Conservation (phyloP, 768 basidiomycete species). For the Epithele typhae region DNA sequence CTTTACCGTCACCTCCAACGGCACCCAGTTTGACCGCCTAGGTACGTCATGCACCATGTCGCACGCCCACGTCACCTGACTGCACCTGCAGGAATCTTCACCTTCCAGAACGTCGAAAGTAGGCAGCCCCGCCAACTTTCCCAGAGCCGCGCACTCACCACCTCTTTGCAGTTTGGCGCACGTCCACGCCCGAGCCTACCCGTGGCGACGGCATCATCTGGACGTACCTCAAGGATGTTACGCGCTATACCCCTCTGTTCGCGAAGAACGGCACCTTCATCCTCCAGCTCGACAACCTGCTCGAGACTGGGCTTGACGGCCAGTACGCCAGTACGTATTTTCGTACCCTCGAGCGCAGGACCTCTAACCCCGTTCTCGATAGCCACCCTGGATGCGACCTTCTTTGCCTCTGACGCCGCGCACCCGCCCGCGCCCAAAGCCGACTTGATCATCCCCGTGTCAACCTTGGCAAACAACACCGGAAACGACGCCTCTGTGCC, state of each 20-base stretch:
- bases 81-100: slow-evolving; percentile 47
- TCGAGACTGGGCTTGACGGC: slow-evolving; percentile 54
- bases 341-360: slow-evolving; percentile 11
- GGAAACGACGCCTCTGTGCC: slow-evolving; percentile 77
- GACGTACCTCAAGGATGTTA: slow-evolving; percentile 75
- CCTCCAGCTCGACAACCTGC: slow-evolving; percentile 67
- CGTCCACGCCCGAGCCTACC: slow-evolving; percentile 76
- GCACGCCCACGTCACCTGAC: background rate
- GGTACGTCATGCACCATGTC: slow-evolving; percentile 3
- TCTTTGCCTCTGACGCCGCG: slow-evolving; percentile 54
- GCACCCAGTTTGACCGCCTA: slow-evolving; percentile 68
- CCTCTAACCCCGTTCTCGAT: background rate
- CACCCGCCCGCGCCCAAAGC: slow-evolving; percentile 58
- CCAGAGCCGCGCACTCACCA: background rate
- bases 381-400: slow-evolving; percentile 72
- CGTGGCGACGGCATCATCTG: slow-evolving; percentile 66
- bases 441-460: slow-evolving; percentile 65
- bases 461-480: slow-evolving; percentile 56
- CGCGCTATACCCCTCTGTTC: slow-evolving; percentile 69
- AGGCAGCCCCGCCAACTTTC: slow-evolving; percentile 16
- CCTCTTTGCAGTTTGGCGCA: slow-evolving; percentile 59
- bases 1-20: slow-evolving; percentile 74
- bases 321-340: slow-evolving; percentile 56
- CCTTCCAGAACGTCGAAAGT: slow-evolving; percentile 78
- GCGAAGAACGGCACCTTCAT: slow-evolving; percentile 64